Percentiles rank a stretch among this genome's conserved stretches.
Evolutionary conservation across 768 basidiomycete species (phyloP).

Genomic region (Galerina sulciceps): DNA sequence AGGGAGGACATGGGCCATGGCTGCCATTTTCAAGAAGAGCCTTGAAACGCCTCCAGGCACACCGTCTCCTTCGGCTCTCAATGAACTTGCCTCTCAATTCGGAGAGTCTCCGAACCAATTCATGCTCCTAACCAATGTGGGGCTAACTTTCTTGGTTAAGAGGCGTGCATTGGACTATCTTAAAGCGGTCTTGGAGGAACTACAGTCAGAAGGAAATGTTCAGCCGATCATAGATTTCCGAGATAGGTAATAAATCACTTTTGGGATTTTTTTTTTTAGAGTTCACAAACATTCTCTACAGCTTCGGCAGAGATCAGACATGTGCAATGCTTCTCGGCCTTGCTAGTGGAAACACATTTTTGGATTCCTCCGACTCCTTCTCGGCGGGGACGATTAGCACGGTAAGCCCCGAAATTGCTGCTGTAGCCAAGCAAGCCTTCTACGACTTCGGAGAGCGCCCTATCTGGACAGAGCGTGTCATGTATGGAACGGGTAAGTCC

Average conservation of each 20-base stretch:
- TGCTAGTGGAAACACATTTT: conserved; percentile 82
- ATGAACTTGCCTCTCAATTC: conserved; percentile 85
- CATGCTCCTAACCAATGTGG: conserved; percentile 87
- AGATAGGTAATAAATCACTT: conserved; percentile 57
- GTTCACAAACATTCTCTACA: conserved; percentile 30
- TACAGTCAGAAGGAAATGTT: conserved; percentile 74
- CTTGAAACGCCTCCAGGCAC: conserved; percentile 37
- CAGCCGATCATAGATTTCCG: conserved; percentile 85
- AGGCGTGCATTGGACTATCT: conserved; percentile 86
- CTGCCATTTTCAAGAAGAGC: conserved; percentile 46
- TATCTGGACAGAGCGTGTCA: conserved; percentile 78
- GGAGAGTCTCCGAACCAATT: conserved; percentile 78
- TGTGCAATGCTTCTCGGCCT: conserved; percentile 91
- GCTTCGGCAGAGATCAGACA: conserved; percentile 90
- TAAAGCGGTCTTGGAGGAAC: conserved; percentile 79
- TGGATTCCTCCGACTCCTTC: conserved; percentile 60
- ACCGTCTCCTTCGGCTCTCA: conserved; percentile 61
- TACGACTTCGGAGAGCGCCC: conserved; percentile 87
- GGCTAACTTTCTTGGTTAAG: conserved; percentile 80
- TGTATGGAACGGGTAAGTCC: conserved; percentile 71
- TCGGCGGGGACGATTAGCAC: conserved; percentile 50
- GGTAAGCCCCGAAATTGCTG: conserved; percentile 64
- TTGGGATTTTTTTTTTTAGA: not conserved
- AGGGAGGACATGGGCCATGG: conserved; percentile 86
- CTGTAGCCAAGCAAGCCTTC: conserved; percentile 82